Evolutionary conservation across 306 rosid species (phyloP).

Genomic region (cucumber (Cucumis sativus)): Cucumber_9930_V3 NC_026660.2:25577501-25578000

Average conservation of each 20-base stretch:
- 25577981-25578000: slow-evolving; percentile 64
- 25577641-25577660: background rate
- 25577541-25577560: background rate
- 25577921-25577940: background rate
- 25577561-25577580: background rate
- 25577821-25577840: background rate
- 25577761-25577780: background rate
- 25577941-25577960: slow-evolving; percentile 8
- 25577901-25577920: slow-evolving; percentile 4
- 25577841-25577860: background rate
- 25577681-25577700: no score
- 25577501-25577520: slow-evolving; percentile 33
- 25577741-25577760: no score
- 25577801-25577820: background rate
- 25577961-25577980: slow-evolving; percentile 43
- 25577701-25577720: no score
- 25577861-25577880: slow-evolving; percentile 18
- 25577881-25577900: slow-evolving; percentile 16
- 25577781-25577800: background rate
- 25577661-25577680: background rate
- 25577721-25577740: no score
- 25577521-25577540: background rate
- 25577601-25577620: background rate
- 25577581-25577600: background rate
- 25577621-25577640: background rate